Evolutionary conservation across 768 basidiomycete genomes (phyloP).

Genomic region (Amanita thiersii): DNA sequence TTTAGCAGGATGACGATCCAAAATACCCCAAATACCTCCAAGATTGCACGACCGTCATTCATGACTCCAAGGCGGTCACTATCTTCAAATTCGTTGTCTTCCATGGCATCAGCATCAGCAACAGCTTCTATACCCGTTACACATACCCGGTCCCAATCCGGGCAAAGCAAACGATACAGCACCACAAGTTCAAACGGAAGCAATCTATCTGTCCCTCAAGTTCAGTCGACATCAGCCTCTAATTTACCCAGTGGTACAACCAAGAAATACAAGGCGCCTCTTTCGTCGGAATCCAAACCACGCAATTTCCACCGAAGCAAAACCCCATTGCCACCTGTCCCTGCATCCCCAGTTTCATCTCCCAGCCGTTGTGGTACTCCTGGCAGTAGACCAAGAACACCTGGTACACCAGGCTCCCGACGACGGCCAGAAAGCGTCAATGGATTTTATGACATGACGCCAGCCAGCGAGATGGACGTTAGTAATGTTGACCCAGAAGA

Average conservation of each 20-base stretch:
- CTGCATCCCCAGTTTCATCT: slow-evolving; percentile 49
- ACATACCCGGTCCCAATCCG: neutral
- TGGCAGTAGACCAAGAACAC: slow-evolving; percentile 40
- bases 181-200: neutral
- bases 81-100: slow-evolving; percentile 1
- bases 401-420: slow-evolving; percentile 33
- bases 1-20: neutral
- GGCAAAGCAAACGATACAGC: neutral
- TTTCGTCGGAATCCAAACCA: slow-evolving; percentile 36
- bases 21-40: slow-evolving; percentile 1
- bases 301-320: slow-evolving; percentile 13
- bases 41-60: slow-evolving; percentile 3
- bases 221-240: neutral
- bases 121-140: neutral
- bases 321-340: slow-evolving; percentile 35
- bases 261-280: slow-evolving; percentile 62
- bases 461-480: slow-evolving; percentile 66
- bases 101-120: neutral
- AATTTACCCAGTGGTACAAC: slow-evolving; percentile 23
- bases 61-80: slow-evolving; percentile 4
- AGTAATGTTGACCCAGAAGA: slow-evolving; percentile 69
- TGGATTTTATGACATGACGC: slow-evolving; percentile 36
- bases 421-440: slow-evolving; percentile 6
- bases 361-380: slow-evolving; percentile 16
- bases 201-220: neutral